A percentile compares a stretch with the other conserved stretches of the same genome.
Evolutionary conservation across 75 land plant species (phyloP).

Genomic region (Cunninghamia lanceolata): DNA sequence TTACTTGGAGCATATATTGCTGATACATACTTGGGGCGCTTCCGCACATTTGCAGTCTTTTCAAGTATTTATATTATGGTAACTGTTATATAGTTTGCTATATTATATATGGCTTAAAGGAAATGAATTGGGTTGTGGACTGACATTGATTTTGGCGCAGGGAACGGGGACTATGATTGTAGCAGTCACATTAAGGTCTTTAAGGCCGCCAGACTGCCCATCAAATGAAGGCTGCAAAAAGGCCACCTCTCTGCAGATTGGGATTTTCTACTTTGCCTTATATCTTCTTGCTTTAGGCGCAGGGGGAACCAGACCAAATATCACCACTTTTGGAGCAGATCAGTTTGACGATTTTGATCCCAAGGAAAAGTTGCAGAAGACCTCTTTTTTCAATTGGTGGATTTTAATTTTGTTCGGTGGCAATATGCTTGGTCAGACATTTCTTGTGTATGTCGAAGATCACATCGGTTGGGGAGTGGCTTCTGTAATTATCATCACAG

Average conservation of each 20-base stretch:
- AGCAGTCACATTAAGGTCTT: conserved; percentile 25
- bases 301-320: conserved; percentile 77
- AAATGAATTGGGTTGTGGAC: background rate
- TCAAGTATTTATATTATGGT: conserved; percentile 29
- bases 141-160: conserved; percentile 16
- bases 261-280: conserved; percentile 15
- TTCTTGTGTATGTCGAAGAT: conserved; percentile 66
- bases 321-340: conserved; percentile 81
- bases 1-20: conserved; percentile 44
- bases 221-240: conserved; percentile 19
- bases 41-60: conserved; percentile 28
- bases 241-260: conserved; percentile 35
- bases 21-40: conserved; percentile 39
- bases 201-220: conserved; percentile 21
- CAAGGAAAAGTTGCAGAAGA: no score
- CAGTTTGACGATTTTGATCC: no score
- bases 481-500: conserved; percentile 41
- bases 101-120: background rate
- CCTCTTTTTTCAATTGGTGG: conserved; percentile 7
- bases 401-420: conserved; percentile 62
- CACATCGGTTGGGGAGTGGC: conserved; percentile 72
- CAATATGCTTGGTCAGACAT: conserved; percentile 46
- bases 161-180: conserved; percentile 33
- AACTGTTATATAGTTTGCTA: background rate
- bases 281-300: conserved; percentile 67